Percentiles rank a stretch among this genome's conserved stretches.
Evolutionary conservation across 805 yeast genomes (phyloP).

Genomic region (Wickerhamomyces mucosus): DNA sequence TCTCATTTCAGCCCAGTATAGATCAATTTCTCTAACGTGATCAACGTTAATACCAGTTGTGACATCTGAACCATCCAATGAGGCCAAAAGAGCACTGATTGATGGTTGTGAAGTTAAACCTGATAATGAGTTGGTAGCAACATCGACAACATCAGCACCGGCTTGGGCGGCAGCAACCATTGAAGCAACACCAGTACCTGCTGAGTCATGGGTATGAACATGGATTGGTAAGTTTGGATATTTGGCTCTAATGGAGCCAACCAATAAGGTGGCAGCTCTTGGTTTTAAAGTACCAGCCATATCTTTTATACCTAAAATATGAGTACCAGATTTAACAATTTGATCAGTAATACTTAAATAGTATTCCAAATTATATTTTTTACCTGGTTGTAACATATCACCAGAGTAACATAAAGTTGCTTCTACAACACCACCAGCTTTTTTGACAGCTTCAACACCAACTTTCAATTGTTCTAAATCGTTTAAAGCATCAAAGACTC

Average conservation of each 20-base stretch:
- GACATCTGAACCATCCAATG: conserved; percentile 71
- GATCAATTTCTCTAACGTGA: conserved; percentile 74
- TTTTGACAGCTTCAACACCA: conserved; percentile 95
- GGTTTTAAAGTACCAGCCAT: conserved; percentile 99
- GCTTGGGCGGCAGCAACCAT: conserved; percentile 91
- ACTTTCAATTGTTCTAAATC: conserved; percentile 95
- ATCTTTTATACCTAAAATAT: conserved; percentile 94
- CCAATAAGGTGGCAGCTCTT: conserved; percentile 74
- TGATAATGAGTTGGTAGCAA: conserved; percentile 94
- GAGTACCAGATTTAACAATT: conserved; percentile 91
- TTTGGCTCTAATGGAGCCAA: conserved; percentile 71
- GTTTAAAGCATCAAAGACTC: conserved; percentile 96
- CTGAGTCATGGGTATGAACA: conserved; percentile 98
- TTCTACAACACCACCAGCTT: conserved; percentile 98
- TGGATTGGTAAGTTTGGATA: conserved; percentile 95
- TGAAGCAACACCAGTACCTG: conserved; percentile 98
- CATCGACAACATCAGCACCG: conserved; percentile 98
- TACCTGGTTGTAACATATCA: conserved; percentile 93
- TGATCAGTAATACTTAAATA: conserved; percentile 74
- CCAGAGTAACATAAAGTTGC: conserved; percentile 98
- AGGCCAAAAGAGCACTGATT: conserved; percentile 83
- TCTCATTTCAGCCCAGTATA: conserved; percentile 99
- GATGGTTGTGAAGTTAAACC: conserved; percentile 99
- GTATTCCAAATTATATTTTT: conserved; percentile 91
- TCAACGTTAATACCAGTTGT: conserved; percentile 61